Conservation (phyloP, 2,329 filamentous ascomycete species). For the Parafenestella ontariensis region DNA sequence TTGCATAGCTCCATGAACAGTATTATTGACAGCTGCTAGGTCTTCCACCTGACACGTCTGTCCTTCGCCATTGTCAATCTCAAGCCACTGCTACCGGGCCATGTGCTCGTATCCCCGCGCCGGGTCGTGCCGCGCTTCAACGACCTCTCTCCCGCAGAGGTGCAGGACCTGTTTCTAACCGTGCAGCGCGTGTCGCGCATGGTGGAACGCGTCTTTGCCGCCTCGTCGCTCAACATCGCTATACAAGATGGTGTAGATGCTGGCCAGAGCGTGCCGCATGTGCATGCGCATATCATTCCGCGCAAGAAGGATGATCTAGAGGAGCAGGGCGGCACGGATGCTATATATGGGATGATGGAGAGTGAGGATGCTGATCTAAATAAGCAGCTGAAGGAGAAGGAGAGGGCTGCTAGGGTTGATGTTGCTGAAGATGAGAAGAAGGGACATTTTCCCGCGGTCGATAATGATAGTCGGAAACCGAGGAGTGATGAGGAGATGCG, state of each 20-base stretch:
- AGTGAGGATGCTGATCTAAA: slow-evolving; percentile 85
- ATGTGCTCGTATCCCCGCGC: slow-evolving; percentile 87
- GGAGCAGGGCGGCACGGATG: slow-evolving; percentile 67
- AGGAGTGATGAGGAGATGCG: slow-evolving; percentile 79
- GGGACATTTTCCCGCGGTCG: slow-evolving; percentile 72
- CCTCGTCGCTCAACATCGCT: slow-evolving; percentile 86
- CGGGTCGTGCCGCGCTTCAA: slow-evolving; percentile 73
- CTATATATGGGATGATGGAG: slow-evolving; percentile 83
- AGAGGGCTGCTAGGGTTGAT: slow-evolving; percentile 51
- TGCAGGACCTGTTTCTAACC: slow-evolving; percentile 85
- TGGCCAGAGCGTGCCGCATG: slow-evolving; percentile 91
- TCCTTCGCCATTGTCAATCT: slow-evolving; percentile 94
- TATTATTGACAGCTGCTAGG: slow-evolving; percentile 58
- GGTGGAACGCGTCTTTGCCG: slow-evolving; percentile 67
- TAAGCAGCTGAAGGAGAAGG: slow-evolving; percentile 68
- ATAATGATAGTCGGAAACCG: slow-evolving; percentile 68
- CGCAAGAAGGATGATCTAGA: slow-evolving; percentile 67
- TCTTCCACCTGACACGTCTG: slow-evolving; percentile 82
- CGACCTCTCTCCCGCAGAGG: slow-evolving; percentile 74
- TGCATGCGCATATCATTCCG: slow-evolving; percentile 92
- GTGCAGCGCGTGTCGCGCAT: slow-evolving; percentile 84
- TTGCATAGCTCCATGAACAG: slow-evolving; percentile 2
- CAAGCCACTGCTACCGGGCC: slow-evolving; percentile 90
- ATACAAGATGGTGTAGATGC: slow-evolving; percentile 92
- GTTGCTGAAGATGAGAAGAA: slow-evolving; percentile 39